Evolutionary conservation across 1,139 yeast species (phyloP), one percentile per base, ranked within the genome.

Genomic region (Spathaspora jeffriesii): DNA sequence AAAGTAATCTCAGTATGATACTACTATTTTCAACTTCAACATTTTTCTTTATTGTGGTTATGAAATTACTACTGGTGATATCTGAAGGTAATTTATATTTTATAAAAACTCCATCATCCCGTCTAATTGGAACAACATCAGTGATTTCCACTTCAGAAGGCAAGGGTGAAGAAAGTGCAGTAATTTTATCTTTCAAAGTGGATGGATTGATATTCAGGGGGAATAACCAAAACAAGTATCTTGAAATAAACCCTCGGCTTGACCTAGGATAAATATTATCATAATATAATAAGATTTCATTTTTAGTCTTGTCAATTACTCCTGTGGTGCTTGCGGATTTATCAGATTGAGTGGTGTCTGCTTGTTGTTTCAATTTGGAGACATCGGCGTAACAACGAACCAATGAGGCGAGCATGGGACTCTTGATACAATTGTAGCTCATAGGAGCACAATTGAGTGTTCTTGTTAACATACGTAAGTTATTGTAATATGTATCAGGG

Each of bases 21-120:
- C 21, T 31, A 8, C 42, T 39, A 62, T 53, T 45, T 66, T 61
- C 48, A 47, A 56, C 36, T 13, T 64, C 59, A 2, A 85, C 75
- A 51, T 84, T 84, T 44, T 67, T 60, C 48, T 78, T 80, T 28
- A 87, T 71, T 47, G 67, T 63, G 5, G 73, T 61, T 46, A 82
- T 79, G 46, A 85, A 73, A 20, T 80, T 81, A 41, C 79, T 76
- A 4, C 77, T 64, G 2, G 79, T 67, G 42, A 69, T 65, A 3
- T 67, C 73, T 2, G 67, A 68, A 0, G 95, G 92, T 7, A 85
- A 79, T 41, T 70, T 68, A 58, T 85, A 87, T 54, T 86, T 86
- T 30, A 88, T 93, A 73, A 93, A 92, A 0, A 91, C 97, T 40
- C 98, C 98, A 45, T 97, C 96, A 60, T 93, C 99, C 53, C 96